These are phyloP conservation scores for Carex arenaria DNA, from an alignment of 202 grass and related monocot genomes.

Conservation along the genomic window DNA sequence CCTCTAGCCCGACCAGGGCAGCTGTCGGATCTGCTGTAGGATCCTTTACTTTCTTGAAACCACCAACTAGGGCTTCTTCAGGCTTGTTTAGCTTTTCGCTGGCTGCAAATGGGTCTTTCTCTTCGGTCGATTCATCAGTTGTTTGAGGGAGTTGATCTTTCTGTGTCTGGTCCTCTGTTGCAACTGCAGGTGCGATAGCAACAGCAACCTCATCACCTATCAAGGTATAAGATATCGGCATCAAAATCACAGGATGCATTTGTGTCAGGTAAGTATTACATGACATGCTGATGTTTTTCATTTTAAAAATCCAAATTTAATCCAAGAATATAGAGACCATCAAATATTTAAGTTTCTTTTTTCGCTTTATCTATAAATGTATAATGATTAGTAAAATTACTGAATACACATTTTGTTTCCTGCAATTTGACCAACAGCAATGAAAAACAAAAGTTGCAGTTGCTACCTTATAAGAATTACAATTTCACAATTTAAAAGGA, in stretches of 20 bases:
- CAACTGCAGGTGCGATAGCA: constrained; percentile 48
- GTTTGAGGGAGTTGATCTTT: constrained; percentile 31
- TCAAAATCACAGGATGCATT: not conserved
- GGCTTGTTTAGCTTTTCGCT: constrained; percentile 84
- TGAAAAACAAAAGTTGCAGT: not conserved
- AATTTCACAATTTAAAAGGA: not conserved
- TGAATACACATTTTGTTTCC: not conserved
- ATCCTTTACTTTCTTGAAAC: constrained; percentile 92
- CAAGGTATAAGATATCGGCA: not conserved
- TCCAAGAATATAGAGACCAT: not conserved
- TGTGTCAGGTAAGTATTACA: not conserved
- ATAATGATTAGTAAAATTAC: not conserved
- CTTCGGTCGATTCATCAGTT: constrained; percentile 41
- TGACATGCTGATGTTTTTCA: not conserved
- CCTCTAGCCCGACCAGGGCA: constrained; percentile 85
- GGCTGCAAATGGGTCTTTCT: constrained; percentile 93
- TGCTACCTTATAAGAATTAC: not conserved
- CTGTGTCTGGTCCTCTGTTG: constrained; percentile 20
- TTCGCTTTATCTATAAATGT: not conserved
- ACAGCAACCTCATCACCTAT: constrained; percentile 65
- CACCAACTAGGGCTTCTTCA: constrained; percentile 82
- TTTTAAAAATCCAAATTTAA: not conserved
- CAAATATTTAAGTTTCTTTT: not conserved
- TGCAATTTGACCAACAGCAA: not conserved
- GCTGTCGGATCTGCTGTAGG: constrained; percentile 63